Base-by-base conservation (phyloP, 2,329 filamentous ascomycete genomes). In the Stachybotrys chlorohalonatus region DNA sequence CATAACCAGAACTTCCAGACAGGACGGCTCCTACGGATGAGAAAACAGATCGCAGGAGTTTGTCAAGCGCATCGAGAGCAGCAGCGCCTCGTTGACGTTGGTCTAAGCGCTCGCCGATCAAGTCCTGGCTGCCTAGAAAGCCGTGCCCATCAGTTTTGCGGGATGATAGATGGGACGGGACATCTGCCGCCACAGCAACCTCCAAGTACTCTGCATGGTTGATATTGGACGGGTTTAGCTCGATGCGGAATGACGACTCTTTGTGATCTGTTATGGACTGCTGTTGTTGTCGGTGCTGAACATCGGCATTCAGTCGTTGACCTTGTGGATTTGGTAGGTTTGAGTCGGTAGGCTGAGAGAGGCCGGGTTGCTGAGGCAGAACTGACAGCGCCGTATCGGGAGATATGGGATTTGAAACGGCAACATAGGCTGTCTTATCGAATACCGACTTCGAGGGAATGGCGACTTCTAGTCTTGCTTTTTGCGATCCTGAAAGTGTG, bases 71-170 rank as follows among this genome's bases (percentile, higher is more conserved):
- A 53, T 85, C 75, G 49, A 92, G 77, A 48, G 89, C 87, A 11
- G 83, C 79, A 62, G 96, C 86, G 5, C 87, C 88, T 63, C 91
- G 85, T 62, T 95, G 86, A 52, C 87, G 86, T 68, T 96, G 89
- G 64, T 95, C 90, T 2, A 90, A 75, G 47, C 82, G 83, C 49
- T 85, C 71, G 15, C 82, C 77, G 17, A 86, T 73, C 3, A 82
- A 69, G 52, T 80, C 82, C 54, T 82, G 79, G 11, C 80, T 77
- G 7, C 75, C 77, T 52, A 80, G 74, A 17, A 72, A 68, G 24
- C 74, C 72, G 30, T 76, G 73, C 45, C 72, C 70, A 56, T 81
- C 84, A 55, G 78, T 67, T 62, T 82, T 86, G 59, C 80, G 76
- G 32, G 64, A 64, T 5, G 81, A 81, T 24, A 82, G 60, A 55